Evolutionary conservation across 78 protist species (phyloP).

Genomic region (Speleostelium caveatum): DNA sequence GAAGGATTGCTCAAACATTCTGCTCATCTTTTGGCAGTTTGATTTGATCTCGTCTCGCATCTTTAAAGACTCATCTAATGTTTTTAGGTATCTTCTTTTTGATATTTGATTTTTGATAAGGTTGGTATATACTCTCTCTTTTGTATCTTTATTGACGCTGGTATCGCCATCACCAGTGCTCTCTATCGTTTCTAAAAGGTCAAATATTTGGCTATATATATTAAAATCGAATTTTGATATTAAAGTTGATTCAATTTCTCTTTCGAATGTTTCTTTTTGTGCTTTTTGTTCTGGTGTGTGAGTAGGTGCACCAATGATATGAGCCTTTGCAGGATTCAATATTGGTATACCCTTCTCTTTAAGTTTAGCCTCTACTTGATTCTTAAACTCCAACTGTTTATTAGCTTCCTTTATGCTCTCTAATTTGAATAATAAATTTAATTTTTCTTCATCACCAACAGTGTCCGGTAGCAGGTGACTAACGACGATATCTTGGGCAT

Average conservation of each 20-base stretch:
- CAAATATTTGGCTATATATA: neutral
- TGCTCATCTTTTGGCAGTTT: conserved; percentile 28
- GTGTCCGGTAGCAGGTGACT: neutral
- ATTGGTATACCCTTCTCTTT: conserved; percentile 55
- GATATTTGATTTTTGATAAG: conserved; percentile 1
- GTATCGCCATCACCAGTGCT: too few species aligned
- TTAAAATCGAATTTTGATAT: neutral
- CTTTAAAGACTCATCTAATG: neutral
- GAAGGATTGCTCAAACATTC: neutral
- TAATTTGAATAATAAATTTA: conserved; percentile 8
- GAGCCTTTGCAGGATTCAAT: conserved; percentile 26
- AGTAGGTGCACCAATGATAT: conserved; percentile 41
- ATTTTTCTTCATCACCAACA: neutral
- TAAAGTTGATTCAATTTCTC: neutral
- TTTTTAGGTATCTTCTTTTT: conserved; percentile 1
- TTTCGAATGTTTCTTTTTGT: conserved; percentile 27
- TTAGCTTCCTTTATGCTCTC: neutral
- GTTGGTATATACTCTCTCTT: conserved; percentile 24
- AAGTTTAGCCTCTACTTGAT: conserved; percentile 1
- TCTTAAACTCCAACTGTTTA: neutral
- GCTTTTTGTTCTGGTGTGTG: conserved; percentile 50
- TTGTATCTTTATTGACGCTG: neutral
- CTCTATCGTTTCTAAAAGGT: neutral
- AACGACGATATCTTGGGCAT: neutral
- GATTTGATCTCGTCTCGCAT: neutral